Percentiles rank a stretch among this genome's conserved stretches.
These are phyloP conservation scores for Botrytis fragariae DNA, from an alignment of 2,329 filamentous ascomycete species.

Conservation along the genomic window DNA sequence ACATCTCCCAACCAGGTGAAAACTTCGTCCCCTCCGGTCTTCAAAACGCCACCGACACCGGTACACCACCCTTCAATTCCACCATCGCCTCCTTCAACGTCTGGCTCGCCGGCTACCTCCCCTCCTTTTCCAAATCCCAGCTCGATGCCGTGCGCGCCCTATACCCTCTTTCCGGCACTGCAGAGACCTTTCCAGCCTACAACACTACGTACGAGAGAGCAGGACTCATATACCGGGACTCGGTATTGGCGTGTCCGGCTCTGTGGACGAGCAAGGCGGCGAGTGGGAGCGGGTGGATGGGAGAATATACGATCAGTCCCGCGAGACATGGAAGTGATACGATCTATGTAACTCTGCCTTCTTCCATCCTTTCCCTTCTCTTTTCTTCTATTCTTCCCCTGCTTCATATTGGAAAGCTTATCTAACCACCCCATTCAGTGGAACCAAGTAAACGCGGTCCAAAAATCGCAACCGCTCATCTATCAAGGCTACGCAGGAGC, in stretches of 20 bases:
- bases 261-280: conserved; percentile 52
- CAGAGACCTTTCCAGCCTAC: conserved; percentile 46
- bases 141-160: conserved; percentile 42
- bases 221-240: conserved; percentile 56
- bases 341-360: conserved; percentile 45
- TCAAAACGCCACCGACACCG: conserved; percentile 36
- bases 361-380: background rate
- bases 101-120: conserved; percentile 56
- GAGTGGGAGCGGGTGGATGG: conserved; percentile 48
- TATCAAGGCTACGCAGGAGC: conserved; percentile 58
- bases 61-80: conserved; percentile 48
- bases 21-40: conserved; percentile 57
- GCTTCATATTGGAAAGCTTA: rapidly evolving
- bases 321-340: conserved; percentile 59
- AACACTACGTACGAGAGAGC: conserved; percentile 52
- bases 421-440: conserved; percentile 42
- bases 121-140: conserved; percentile 44
- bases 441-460: conserved; percentile 54
- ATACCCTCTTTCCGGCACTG: conserved; percentile 49
- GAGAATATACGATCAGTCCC: conserved; percentile 58
- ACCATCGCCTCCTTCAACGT: conserved; percentile 48
- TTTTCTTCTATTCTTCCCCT: background rate
- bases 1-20: conserved; percentile 44
- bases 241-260: conserved; percentile 57
- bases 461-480: conserved; percentile 50